Conservation (phyloP, 2,329 filamentous ascomycete genomes). For the Aspergillus ustus region DNA sequence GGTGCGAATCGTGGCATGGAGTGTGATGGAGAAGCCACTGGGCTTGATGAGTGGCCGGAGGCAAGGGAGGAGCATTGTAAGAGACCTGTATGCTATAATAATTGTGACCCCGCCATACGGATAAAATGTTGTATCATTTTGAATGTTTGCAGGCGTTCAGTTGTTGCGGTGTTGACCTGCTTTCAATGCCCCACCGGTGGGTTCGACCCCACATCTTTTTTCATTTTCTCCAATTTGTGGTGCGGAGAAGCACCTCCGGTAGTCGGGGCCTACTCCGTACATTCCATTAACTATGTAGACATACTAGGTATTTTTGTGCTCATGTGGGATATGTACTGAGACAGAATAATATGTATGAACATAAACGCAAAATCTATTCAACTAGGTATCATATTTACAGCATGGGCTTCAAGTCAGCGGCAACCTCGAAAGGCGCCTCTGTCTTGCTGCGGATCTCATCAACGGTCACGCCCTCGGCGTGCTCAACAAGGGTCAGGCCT, state of each 20-base stretch:
- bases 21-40: neutral
- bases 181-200: conserved; percentile 1
- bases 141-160: neutral
- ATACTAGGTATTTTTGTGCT: too few species aligned
- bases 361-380: neutral
- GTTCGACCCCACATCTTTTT: conserved; percentile 9
- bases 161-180: too few species aligned
- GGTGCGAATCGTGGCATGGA: neutral
- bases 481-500: conserved; percentile 61
- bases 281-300: too few species aligned
- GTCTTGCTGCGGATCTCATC: conserved; percentile 74
- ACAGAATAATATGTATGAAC: neutral
- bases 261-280: too few species aligned
- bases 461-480: conserved; percentile 71
- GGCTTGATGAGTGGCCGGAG: neutral
- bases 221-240: neutral
- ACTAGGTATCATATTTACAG: conserved; percentile 31
- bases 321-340: neutral
- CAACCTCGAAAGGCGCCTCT: conserved; percentile 69
- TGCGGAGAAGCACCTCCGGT: neutral
- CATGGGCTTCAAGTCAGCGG: conserved; percentile 61
- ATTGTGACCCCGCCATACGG: neutral
- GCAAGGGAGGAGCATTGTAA: neutral
- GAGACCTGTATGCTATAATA: neutral
- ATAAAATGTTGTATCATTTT: neutral